phyloP scores from a whole-genome alignment of 2,329 filamentous ascomycete species.

The Remersonia thermophila region DNA sequence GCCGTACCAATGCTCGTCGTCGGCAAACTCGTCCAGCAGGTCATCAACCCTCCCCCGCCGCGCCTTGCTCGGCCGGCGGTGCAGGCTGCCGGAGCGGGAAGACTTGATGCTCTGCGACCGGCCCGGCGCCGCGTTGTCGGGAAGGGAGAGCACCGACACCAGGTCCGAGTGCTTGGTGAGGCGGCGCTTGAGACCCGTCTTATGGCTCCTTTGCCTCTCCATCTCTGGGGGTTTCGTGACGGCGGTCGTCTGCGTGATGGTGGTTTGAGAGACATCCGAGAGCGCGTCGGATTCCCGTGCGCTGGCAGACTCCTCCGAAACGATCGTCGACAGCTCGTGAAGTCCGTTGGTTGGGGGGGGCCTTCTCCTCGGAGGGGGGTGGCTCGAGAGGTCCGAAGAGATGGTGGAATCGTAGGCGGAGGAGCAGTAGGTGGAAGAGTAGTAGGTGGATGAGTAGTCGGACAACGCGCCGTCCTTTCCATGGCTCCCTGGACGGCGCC shows the following conservation, averaged over 20 bases:
- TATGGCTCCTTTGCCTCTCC: constrained; percentile 36
- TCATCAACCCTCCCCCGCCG: constrained; percentile 60
- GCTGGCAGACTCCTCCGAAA: constrained; percentile 38
- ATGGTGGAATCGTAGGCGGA: constrained; percentile 21
- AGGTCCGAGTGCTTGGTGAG: constrained; percentile 88
- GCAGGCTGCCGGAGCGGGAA: constrained; percentile 62
- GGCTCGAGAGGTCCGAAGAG: constrained; percentile 17
- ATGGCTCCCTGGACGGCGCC: constrained; percentile 23
- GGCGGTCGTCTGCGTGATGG: constrained; percentile 39
- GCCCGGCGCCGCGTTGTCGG: constrained; percentile 40
- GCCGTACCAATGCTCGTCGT: constrained; percentile 79
- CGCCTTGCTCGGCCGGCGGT: constrained; percentile 55
- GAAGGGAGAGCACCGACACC: constrained; percentile 78
- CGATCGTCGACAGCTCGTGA: constrained; percentile 45
- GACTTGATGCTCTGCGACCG: constrained; percentile 61
- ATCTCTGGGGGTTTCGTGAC: constrained; percentile 34
- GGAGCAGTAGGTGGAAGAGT: constrained; percentile 9
- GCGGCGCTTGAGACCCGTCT: constrained; percentile 52
- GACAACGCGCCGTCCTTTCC: constrained; percentile 23
- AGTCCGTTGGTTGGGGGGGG: constrained; percentile 44
- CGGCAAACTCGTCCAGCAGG: constrained; percentile 64
- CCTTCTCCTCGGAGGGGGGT: constrained; percentile 15
- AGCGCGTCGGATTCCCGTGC: constrained; percentile 36
- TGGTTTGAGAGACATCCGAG: constrained; percentile 38
- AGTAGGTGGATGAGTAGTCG: constrained; percentile 14